Percentiles rank a stretch among this genome's conserved stretches.
Conservation (phyloP, 129 eudicot species). For the Ambrosia artemisiifolia region DNA sequence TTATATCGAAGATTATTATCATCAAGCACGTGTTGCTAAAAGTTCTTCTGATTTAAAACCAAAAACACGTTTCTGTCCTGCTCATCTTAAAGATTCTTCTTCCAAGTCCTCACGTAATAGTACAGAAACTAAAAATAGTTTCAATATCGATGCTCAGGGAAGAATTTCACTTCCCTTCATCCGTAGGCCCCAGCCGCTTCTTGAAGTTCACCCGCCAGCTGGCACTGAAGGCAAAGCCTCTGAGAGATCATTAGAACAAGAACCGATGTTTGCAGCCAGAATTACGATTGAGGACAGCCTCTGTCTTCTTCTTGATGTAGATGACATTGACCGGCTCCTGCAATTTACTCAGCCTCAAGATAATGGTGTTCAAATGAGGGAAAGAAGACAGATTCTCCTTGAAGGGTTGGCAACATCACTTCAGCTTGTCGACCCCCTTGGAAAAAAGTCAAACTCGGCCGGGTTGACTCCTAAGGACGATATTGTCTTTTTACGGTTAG, state of each 20-base stretch:
- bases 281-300: constrained; percentile 51
- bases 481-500: constrained; percentile 63
- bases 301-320: constrained; percentile 43
- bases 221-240: constrained; percentile 41
- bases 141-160: constrained; percentile 75
- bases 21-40: constrained; percentile 76
- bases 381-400: constrained; percentile 61
- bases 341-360: constrained; percentile 35
- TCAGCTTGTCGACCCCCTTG: constrained; percentile 92
- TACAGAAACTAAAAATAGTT: constrained; percentile 66
- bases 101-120: constrained; percentile 47
- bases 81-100: constrained; percentile 56
- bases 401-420: constrained; percentile 87
- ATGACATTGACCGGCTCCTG: constrained; percentile 36
- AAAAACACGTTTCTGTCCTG: constrained; percentile 75
- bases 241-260: constrained; percentile 82
- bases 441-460: constrained; percentile 56
- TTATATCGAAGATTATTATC: constrained; percentile 88
- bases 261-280: constrained; percentile 95
- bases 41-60: constrained; percentile 53
- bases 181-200: constrained; percentile 82
- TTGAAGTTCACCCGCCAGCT: constrained; percentile 63
- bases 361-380: constrained; percentile 45
- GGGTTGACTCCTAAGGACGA: constrained; percentile 77
- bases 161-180: constrained; percentile 67